A percentile compares a stretch with the other conserved stretches of the same genome.
These are phyloP conservation scores for Hypoxylon cercidicola DNA, from an alignment of 495 filamentous ascomycete species.

Conservation along the genomic window DNA sequence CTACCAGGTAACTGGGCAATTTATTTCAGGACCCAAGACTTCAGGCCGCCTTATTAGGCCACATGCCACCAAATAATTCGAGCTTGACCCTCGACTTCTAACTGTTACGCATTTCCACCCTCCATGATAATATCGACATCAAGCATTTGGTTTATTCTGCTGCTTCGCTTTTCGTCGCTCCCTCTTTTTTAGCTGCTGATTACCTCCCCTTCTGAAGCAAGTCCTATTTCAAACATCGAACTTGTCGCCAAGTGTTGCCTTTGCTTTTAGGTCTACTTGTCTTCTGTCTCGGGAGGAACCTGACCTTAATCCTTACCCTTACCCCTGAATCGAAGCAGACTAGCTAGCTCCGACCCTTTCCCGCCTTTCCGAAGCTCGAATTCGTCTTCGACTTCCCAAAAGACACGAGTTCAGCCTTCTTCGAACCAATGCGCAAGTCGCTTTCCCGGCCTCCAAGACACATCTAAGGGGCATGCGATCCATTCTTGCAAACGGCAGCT, in stretches of 20 bases:
- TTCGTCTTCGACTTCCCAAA: constrained; percentile 15
- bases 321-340: constrained; percentile 2
- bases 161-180: background rate
- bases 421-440: constrained; percentile 7
- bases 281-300: constrained; percentile 27
- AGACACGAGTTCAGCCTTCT: constrained; percentile 4
- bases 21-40: constrained; percentile 39
- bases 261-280: constrained; percentile 2
- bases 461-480: constrained; percentile 36
- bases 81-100: constrained; percentile 10
- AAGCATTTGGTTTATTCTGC: background rate
- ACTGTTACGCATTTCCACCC: background rate
- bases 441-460: background rate
- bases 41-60: constrained; percentile 37
- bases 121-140: background rate
- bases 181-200: background rate
- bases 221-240: background rate
- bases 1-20: constrained; percentile 38
- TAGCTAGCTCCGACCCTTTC: constrained; percentile 4
- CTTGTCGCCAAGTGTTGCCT: too few relatives aligned
- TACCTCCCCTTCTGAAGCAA: background rate
- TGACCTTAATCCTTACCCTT: background rate
- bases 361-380: constrained; percentile 7
- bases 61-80: constrained; percentile 35
- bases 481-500: constrained; percentile 26